Percentiles rank a stretch among this genome's conserved stretches.
Evolutionary conservation across 345 rosid species (phyloP).

Genomic region (Jatropha curcas): DNA sequence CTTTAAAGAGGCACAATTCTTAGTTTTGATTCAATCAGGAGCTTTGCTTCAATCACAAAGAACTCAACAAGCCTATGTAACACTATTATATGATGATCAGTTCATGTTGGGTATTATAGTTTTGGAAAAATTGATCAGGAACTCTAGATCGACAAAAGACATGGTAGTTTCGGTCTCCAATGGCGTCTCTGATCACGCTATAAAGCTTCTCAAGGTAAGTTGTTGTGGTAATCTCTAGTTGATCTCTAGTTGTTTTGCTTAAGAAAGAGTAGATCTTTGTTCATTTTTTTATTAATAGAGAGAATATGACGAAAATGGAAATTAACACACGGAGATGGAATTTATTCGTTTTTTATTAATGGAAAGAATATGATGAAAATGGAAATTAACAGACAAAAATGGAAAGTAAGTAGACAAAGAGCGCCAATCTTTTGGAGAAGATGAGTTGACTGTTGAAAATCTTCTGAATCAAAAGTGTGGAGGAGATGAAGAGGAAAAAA

Average conservation of each 20-base stretch:
- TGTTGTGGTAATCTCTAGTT: neutral
- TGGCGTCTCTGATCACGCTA: slow-evolving; percentile 79
- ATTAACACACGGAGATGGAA: no score
- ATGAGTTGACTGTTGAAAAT: no score
- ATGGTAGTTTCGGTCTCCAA: slow-evolving; percentile 91
- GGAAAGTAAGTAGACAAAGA: no score
- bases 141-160: slow-evolving; percentile 72
- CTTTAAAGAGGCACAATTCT: no score
- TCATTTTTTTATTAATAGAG: no score
- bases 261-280: neutral
- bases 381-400: no score
- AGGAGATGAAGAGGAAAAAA: no score
- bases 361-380: no score
- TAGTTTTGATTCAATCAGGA: slow-evolving; percentile 36
- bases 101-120: slow-evolving; percentile 91
- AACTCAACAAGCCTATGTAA: slow-evolving; percentile 68
- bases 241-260: neutral
- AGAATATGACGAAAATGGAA: no score
- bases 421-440: no score
- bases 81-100: slow-evolving; percentile 90
- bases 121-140: slow-evolving; percentile 81
- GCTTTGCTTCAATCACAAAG: slow-evolving; percentile 40
- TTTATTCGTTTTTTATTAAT: no score
- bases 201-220: slow-evolving; percentile 58
- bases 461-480: no score